Evolutionary conservation across 2,329 filamentous ascomycete genomes (phyloP), one percentile per base, ranked within the genome.

Genomic region (Aspergillus caelatus): DNA sequence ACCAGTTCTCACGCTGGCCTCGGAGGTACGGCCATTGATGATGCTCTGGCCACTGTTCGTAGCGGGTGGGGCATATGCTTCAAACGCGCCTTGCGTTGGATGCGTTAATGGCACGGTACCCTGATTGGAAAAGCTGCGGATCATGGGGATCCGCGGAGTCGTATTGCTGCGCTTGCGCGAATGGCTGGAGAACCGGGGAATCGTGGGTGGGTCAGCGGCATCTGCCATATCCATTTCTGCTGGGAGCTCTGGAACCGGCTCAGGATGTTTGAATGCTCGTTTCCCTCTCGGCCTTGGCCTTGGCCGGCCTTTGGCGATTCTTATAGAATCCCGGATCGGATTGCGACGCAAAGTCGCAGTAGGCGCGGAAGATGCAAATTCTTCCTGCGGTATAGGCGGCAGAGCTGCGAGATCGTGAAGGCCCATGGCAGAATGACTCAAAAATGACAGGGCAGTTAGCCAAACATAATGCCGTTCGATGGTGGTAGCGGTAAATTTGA

Each of bases 391-490:
- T 26, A 84, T 80, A 8, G 86, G 84, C n/a, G 85, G 86, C 23
- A 85, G 77, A 16, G 86, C 76, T 4, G 89, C 81, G 19, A 93
- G 87, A 58, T 95, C 92, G 2, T 92, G 91, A 6, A 94, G 85
- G 1, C 90, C 89, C 72, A 94, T 90, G 19, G 90, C 88, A 0
- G 94, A 96, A 75, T 97, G 93, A 14, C 94, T 94, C 36, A 99
- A 84, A 86, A 98, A 99, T 0, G 94, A 97, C 23, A 99, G 83
- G 0, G 95, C 93, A 23, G 93, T 97, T 62, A 99, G 82, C 95
- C 95, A 99, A 56, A 97, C 82, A 73, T 96, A 96, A 77, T 99
- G 95, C 19, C 95, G 89, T 68, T 98, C 95, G 39, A 89, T 83
- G 26, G 88, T 90, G 19, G 86, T 83, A 0, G 95, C 92, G 0